Evolutionary conservation across 1,284 basidiomycete species (phyloP), one percentile per base, ranked within the genome.

Genomic region (Kalmanozyma brasiliensis): DNA sequence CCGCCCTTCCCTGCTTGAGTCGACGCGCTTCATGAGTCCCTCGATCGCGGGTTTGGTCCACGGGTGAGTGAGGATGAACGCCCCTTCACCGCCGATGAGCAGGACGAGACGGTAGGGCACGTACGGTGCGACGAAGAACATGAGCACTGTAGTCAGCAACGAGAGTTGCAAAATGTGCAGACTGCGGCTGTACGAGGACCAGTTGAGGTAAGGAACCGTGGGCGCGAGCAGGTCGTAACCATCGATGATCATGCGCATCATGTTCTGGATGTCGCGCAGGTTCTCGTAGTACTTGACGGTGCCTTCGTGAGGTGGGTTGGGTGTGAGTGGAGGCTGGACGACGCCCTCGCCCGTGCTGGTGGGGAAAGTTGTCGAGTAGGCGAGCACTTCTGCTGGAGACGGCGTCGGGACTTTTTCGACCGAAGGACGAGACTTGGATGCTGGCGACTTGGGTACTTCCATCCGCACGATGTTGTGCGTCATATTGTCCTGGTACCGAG

Each of bases 201-300:
- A 82, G 60, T 82, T 80, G 41, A 82, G 59, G 51, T 78, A 80
- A 16, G 74, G 72, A 13, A 81, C 74, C 6, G 78, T 52, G 4
- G 78, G 77, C 0, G 73, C 62, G n/a, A 79, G 67, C 30, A 72
- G 52, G 41, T 79, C 77, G 52, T 82, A 82, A 38, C 67, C 77
- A 34, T 80, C 77, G 32, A 79, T 78, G 36, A 82, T 67, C 60
- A 81, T 72, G 14, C 67, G 60, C 80, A 82, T 82, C 80, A 81
- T 81, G 65, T 82, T 82, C 52, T 82, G 80, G 19, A 82, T 81
- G 60, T 82, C 79, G n/a, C 80, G 61, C 52, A 82, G 61, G 30
- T 82, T 80, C 38, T 80, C 66, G 47, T 74, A 78, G 59, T 79
- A 82, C 24, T 76, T 67, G 47, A 80, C 58, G 14, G 75, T 78